Percentiles rank a stretch among this genome's conserved stretches.
phyloP scores from a whole-genome alignment of 129 eudicot species.

The Pulicaria dysenterica region DNA sequence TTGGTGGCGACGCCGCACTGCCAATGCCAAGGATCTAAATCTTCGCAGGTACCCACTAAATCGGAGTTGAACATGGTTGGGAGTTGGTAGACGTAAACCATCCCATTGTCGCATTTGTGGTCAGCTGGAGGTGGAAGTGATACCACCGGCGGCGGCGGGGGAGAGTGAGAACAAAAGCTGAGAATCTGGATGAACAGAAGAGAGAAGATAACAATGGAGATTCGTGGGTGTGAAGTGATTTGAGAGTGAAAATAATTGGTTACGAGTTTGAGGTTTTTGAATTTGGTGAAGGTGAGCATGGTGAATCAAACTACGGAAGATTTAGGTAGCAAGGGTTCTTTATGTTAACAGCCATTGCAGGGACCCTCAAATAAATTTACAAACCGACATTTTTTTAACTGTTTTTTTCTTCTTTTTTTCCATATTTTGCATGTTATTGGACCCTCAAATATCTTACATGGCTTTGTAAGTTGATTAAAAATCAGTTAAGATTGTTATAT shows the following conservation, averaged over 20 bases:
- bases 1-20: conserved; percentile 76
- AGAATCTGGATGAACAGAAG: conserved; percentile 32
- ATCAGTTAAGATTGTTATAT: no score
- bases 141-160: not conserved
- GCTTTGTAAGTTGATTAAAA: no score
- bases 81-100: conserved; percentile 61
- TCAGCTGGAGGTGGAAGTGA: conserved; percentile 4
- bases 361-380: conserved; percentile 11
- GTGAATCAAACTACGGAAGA: conserved; percentile 9
- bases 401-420: not conserved
- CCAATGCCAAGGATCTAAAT: conserved; percentile 79
- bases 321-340: conserved; percentile 16
- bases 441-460: no score
- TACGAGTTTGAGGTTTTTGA: conserved; percentile 31
- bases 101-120: conserved; percentile 44
- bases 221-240: conserved; percentile 48
- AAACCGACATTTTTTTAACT: conserved; percentile 26
- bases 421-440: not conserved
- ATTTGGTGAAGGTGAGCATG: conserved; percentile 30
- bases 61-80: conserved; percentile 62
- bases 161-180: conserved; percentile 30
- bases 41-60: conserved; percentile 50
- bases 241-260: conserved; percentile 35
- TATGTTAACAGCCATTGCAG: conserved; percentile 20
- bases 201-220: conserved; percentile 41